Base-by-base conservation (phyloP, 768 basidiomycete genomes). In the Amanita pallidorosea region DNA sequence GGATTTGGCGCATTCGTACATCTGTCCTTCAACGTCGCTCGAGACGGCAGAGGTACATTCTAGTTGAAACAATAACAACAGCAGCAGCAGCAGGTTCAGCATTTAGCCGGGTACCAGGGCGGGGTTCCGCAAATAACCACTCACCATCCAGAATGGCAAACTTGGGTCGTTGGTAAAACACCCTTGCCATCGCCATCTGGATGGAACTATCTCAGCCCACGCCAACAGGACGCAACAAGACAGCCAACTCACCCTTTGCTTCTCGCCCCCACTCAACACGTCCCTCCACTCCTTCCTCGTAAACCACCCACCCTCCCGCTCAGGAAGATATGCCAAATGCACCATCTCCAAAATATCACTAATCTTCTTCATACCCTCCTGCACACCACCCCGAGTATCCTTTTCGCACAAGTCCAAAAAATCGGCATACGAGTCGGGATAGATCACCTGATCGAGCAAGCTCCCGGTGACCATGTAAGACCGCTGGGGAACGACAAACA, bases 31-130 rank as follows among this genome's bases (percentile, higher is more conserved):
- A 18, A 97, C 93, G 61, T 98, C 95, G 55, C 88, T 89, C 11
- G 91, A 94, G 8, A 98, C 91, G 1, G 94, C 95, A 50, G 87
- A 90, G 5, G 94, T 97, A 65, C 92, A 96, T 61, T 98, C 93
- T 27, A n/a, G n/a, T n/a, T 5, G 6, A 27, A 27, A 27, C 3
- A 23, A 23, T 5, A 23, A 27, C 27, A 27, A 27, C n/a, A n/a
- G n/a, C n/a, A n/a, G n/a, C n/a, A n/a, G n/a, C n/a, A n/a, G n/a
- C n/a, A n/a, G 27, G 27, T 27, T 27, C 27, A 27, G 27, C 27
- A 5, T 27, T 7, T n/a, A n/a, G 27, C 5, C 27, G 1, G 44
- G 44, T 20, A 18, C 40, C 35, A 37, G 15, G 47, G 52, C 36
- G n/a, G n/a, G n/a, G 13, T 4, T 31, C 27, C 2, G 29, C 23